Conservation (phyloP, 495 filamentous ascomycete genomes). For the Thozetella sp. region DNA sequence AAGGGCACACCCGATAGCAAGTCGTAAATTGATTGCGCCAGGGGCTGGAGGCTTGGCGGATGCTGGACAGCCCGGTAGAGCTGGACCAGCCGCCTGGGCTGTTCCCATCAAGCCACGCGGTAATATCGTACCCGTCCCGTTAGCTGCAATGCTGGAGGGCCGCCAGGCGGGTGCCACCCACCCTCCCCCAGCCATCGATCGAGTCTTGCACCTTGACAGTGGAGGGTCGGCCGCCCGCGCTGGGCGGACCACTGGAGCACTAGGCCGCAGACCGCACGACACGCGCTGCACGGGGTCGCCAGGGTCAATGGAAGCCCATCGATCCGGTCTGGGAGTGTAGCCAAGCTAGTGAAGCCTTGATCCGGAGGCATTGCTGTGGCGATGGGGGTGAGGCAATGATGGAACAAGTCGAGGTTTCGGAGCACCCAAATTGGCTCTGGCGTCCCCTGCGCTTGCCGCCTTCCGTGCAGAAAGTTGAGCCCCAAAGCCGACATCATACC, state of each 20-base stretch:
- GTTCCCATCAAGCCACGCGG: background rate
- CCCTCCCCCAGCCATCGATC: too few relatives aligned
- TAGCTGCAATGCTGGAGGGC: too few relatives aligned
- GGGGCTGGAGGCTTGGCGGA: background rate
- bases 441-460: background rate
- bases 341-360: conserved; percentile 9
- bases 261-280: too few relatives aligned
- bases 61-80: background rate
- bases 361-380: conserved; percentile 18
- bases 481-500: background rate
- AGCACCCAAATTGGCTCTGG: conserved; percentile 11
- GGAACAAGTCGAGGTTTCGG: conserved; percentile 34
- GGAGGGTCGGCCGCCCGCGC: too few relatives aligned
- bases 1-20: too few relatives aligned
- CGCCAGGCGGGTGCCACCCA: too few relatives aligned
- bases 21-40: too few relatives aligned
- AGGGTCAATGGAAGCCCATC: conserved; percentile 9
- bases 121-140: conserved; percentile 4
- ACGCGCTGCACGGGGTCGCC: background rate
- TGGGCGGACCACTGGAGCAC: too few relatives aligned
- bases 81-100: too few relatives aligned
- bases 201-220: too few relatives aligned
- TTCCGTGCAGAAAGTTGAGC: conserved; percentile 6
- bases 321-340: conserved; percentile 10
- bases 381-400: conserved; percentile 35